These are phyloP conservation scores for Phytophthora boehmeriae DNA, from an alignment of 352 stramenopile species.

Conservation along the genomic window DNA sequence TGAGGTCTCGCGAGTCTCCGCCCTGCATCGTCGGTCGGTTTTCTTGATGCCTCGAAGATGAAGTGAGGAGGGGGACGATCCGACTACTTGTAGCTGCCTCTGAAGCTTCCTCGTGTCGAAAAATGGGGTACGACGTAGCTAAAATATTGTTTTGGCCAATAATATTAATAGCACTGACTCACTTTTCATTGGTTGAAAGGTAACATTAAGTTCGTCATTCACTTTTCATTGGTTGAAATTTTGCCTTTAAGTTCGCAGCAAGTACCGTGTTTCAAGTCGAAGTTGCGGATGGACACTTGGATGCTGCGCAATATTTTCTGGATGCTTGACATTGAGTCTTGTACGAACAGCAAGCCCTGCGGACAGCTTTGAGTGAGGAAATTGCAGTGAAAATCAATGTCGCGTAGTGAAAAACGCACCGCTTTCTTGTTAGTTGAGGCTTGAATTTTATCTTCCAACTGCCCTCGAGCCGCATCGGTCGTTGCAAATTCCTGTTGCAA, in stretches of 20 bases:
- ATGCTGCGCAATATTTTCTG: conserved; percentile 54
- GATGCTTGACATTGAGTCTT: conserved; percentile 47
- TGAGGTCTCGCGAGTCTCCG: conserved; percentile 65
- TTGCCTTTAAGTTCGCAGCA: too few species aligned
- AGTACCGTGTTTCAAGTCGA: conserved; percentile 33
- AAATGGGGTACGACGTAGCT: conserved; percentile 6
- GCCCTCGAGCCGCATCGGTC: conserved; percentile 9
- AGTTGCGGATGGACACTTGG: conserved; percentile 44
- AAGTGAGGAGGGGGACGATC: neutral
- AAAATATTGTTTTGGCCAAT: neutral
- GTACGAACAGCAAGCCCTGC: conserved; percentile 48
- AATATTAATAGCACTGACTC: neutral
- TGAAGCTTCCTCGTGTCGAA: conserved; percentile 32
- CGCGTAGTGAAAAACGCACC: conserved; percentile 23
- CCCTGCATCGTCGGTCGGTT: conserved; percentile 38
- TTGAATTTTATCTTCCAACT: conserved; percentile 31
- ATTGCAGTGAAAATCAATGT: conserved; percentile 1
- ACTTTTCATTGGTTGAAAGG: neutral
- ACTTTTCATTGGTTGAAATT: neutral
- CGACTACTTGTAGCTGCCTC: conserved; percentile 10
- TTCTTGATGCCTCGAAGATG: conserved; percentile 10
- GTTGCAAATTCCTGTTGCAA: conserved; percentile 39
- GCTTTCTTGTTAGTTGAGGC: conserved; percentile 37
- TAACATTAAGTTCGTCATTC: too few species aligned
- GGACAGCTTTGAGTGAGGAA: neutral